Evolutionary conservation across 179 eudicot genomes (phyloP), one percentile per base, ranked within the genome.

Genomic region (Silene coronaria): DNA sequence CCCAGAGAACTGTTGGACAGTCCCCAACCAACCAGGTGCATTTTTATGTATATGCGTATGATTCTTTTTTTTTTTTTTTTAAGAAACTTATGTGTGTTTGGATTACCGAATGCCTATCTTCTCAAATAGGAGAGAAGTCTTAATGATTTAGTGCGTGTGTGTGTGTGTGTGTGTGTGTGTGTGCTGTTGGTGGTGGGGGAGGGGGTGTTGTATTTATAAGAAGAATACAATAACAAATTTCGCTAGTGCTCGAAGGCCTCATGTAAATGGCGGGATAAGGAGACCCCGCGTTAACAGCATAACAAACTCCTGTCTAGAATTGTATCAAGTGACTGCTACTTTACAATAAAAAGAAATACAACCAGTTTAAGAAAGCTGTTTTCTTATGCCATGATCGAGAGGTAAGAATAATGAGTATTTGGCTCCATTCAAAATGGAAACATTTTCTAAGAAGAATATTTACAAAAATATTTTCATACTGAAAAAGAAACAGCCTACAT

Each of bases 1-100:
- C 84, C 57, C 84, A 82, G 61, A 78, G 84, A 76, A 78, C 73
- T 22, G 3, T 11, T 17, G 62, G n/a, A 23, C 84, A 70, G 77
- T 82, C 81, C 53, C 57, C 69, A 34, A 82, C 38, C 45, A 68
- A 75, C 14, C 82, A 65, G 83, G 83, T 77, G 14, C 42, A 48
- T 53, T 48, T 80, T 59, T 32, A 4, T 21, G n/a, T 11, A 27
- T 7, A 46, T 3, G 46, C 23, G 1, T 8, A 10, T 30, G n/a
- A 14, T 61, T 5, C 65, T 7, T 42, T 7, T 42, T 1, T 1
- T 42, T 42, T 7, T 53, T 28, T 64, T 27, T 27, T 6, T 1
- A 30, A 34, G 19, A 30, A 1, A 13, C 9, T 5, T 5, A n/a
- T n/a, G 23, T 34, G 67, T 26, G n/a, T 3, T 30, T 51, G 24